These are phyloP conservation scores for Colletotrichum orbiculare DNA, from an alignment of 2,329 filamentous ascomycete species.

Conservation along the genomic window DNA sequence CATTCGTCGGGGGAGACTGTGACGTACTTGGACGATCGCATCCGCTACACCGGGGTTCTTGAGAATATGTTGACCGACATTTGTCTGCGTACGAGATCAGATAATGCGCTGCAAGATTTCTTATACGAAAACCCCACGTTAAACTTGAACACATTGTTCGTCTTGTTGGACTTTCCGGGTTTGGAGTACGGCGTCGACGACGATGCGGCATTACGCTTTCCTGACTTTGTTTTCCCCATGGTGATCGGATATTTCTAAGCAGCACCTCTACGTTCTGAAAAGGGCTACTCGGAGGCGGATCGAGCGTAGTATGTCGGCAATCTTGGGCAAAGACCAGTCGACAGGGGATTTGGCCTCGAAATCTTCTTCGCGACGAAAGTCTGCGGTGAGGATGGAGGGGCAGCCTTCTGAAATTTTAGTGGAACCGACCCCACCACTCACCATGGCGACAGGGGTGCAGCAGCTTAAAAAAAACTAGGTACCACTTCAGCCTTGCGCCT, in stretches of 20 bases:
- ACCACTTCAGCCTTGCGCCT: constrained; percentile 37
- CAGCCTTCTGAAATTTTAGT: constrained; percentile 38
- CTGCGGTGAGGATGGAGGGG: constrained; percentile 37
- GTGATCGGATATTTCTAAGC: constrained; percentile 7
- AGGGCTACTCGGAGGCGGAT: too few relatives aligned
- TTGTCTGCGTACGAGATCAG: constrained; percentile 20
- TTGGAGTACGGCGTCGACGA: constrained; percentile 37
- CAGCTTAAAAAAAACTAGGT: constrained; percentile 35
- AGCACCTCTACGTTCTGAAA: neutral
- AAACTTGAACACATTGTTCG: constrained; percentile 96
- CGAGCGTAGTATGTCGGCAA: too few relatives aligned
- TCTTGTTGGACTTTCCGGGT: constrained; percentile 36
- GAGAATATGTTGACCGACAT: constrained; percentile 76
- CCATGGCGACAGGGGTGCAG: constrained; percentile 30
- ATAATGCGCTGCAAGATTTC: neutral
- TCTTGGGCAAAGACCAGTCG: neutral
- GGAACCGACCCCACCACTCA: constrained; percentile 17
- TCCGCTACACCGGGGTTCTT: constrained; percentile 90
- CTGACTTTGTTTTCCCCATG: constrained; percentile 66
- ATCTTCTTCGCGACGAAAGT: constrained; percentile 28
- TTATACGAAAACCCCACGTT: constrained; percentile 68
- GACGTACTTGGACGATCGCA: constrained; percentile 62
- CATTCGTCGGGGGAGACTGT: neutral
- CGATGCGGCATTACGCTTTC: constrained; percentile 62
- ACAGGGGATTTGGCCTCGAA: constrained; percentile 3